These are phyloP conservation scores for Yamadazyma dendronema DNA, from an alignment of 1,139 yeast genomes.

Conservation along the genomic window DNA sequence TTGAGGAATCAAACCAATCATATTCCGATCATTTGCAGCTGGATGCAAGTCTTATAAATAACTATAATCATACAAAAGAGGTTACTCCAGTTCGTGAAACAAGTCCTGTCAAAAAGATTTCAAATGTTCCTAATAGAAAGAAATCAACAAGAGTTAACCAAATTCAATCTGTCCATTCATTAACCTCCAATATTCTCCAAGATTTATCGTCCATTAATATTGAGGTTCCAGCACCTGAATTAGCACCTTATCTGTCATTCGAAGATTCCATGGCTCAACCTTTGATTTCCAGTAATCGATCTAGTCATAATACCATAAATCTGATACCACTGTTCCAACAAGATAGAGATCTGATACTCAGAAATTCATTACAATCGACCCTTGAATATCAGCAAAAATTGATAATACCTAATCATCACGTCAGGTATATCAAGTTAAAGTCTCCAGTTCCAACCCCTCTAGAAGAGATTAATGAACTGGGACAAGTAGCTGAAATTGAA, in stretches of 20 bases:
- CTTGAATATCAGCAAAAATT: slow-evolving; percentile 1
- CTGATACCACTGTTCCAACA: neutral
- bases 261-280: slow-evolving; percentile 1
- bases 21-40: neutral
- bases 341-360: slow-evolving; percentile 1
- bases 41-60: slow-evolving; percentile 9
- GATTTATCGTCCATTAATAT: slow-evolving; percentile 8
- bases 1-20: slow-evolving; percentile 1
- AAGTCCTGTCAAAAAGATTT: neutral
- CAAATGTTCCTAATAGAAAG: neutral
- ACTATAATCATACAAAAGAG: slow-evolving; percentile 4
- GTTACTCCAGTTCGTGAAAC: neutral
- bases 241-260: neutral
- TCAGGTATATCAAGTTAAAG: neutral
- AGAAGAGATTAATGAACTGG: slow-evolving; percentile 2
- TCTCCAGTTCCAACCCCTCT: neutral
- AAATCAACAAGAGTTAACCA: neutral
- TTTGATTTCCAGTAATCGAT: neutral
- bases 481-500: neutral
- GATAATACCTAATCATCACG: slow-evolving; percentile 3
- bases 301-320: neutral
- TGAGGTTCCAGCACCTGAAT: neutral
- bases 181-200: slow-evolving; percentile 7
- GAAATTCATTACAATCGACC: neutral
- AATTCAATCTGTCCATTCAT: slow-evolving; percentile 1